Conservation (phyloP, 2,329 filamentous ascomycete species). For the Pseudogymnoascus sp. region DNA sequence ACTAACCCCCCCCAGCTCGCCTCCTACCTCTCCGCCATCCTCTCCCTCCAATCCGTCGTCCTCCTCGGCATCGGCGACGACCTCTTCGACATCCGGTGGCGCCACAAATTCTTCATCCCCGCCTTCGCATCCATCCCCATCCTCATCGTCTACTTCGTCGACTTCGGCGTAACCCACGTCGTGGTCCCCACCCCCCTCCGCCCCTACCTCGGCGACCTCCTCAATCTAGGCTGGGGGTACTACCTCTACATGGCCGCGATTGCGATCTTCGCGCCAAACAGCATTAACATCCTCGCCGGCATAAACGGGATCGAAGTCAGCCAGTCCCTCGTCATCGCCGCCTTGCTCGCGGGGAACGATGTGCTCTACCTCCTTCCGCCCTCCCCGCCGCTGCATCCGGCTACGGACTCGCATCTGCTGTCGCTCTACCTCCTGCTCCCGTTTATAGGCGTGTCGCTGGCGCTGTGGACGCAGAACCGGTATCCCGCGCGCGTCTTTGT, state of each 20-base stretch:
- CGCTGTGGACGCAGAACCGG: conserved; percentile 87
- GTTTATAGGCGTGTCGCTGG: conserved; percentile 85
- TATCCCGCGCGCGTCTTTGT: conserved; percentile 93
- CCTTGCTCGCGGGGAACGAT: conserved; percentile 80
- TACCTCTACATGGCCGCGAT: conserved; percentile 96
- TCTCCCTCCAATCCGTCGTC: conserved; percentile 83
- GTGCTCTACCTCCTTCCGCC: conserved; percentile 74
- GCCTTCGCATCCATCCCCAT: conserved; percentile 89
- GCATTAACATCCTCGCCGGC: conserved; percentile 99
- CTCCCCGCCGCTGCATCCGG: conserved; percentile 68
- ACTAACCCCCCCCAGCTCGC: conserved; percentile 56
- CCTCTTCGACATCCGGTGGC: conserved; percentile 95
- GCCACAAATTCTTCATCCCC: conserved; percentile 97
- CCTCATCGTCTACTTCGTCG: conserved; percentile 94
- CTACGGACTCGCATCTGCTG: conserved; percentile 92
- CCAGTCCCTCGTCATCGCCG: conserved; percentile 84
- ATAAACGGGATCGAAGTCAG: conserved; percentile 97
- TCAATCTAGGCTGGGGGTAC: conserved; percentile 78
- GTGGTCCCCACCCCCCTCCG: conserved; percentile 83
- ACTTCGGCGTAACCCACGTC: conserved; percentile 94
- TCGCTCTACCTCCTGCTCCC: conserved; percentile 90
- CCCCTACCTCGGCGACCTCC: conserved; percentile 68
- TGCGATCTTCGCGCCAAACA: conserved; percentile 96
- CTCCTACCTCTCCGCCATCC: conserved; percentile 87
- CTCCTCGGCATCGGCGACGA: conserved; percentile 92